Evolutionary conservation across 1,284 basidiomycete genomes (phyloP).

Genomic region (Somion occarium): DNA sequence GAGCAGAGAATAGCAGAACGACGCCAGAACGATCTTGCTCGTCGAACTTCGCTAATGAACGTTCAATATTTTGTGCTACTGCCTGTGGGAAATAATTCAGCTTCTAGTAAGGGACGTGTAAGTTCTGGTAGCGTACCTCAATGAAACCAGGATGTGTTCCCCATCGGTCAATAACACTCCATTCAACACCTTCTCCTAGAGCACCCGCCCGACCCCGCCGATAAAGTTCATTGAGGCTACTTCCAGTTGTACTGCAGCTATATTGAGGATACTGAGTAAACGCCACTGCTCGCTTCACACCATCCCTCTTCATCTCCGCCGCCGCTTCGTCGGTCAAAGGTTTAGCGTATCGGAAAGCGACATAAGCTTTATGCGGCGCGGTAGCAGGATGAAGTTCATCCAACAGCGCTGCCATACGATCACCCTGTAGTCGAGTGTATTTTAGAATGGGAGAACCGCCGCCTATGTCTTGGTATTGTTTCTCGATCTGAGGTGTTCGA

Average conservation of each 20-base stretch:
- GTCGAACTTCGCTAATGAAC: constrained; percentile 80
- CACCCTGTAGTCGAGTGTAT: constrained; percentile 89
- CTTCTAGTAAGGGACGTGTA: neutral
- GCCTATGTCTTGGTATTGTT: constrained; percentile 94
- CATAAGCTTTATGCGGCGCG: constrained; percentile 95
- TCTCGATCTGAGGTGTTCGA: constrained; percentile 91
- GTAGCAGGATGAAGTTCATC: constrained; percentile 92
- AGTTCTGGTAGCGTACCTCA: constrained; percentile 55
- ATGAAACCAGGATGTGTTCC: constrained; percentile 92
- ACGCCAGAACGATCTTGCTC: constrained; percentile 65
- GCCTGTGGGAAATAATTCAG: constrained; percentile 47
- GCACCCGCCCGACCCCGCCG: constrained; percentile 54
- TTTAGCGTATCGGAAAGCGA: constrained; percentile 90
- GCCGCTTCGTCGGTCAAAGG: constrained; percentile 87
- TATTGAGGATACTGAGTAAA: constrained; percentile 99
- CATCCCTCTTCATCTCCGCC: constrained; percentile 84
- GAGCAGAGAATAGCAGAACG: constrained; percentile 94
- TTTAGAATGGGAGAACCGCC: constrained; percentile 96
- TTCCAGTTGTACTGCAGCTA: constrained; percentile 96
- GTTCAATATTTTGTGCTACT: constrained; percentile 85
- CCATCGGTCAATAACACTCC: constrained; percentile 99
- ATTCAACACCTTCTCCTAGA: constrained; percentile 67
- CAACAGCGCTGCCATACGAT: constrained; percentile 84
- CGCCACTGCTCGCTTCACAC: constrained; percentile 89
- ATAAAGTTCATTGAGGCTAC: constrained; percentile 93